phyloP scores from a whole-genome alignment of 192 early-diverging fungal species.

The Rhizophagus clarus region DNA sequence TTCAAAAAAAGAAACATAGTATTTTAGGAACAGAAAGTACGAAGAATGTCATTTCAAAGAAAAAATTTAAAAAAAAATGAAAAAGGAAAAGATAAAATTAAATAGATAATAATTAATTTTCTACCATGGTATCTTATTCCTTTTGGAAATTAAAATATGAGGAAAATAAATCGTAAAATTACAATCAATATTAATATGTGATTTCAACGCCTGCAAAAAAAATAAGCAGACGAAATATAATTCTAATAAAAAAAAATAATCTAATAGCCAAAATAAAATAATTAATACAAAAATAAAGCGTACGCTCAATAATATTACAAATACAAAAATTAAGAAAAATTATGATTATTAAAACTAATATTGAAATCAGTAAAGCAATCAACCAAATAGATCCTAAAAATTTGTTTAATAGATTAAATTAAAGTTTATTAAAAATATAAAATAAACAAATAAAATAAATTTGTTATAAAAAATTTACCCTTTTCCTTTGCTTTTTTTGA shows the following conservation, averaged over 20 bases:
- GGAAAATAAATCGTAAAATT: background rate
- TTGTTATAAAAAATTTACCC: constrained; percentile 39
- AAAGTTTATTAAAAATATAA: background rate
- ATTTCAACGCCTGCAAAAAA: background rate
- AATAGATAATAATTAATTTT: background rate
- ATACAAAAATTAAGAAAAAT: background rate
- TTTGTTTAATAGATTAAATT: background rate
- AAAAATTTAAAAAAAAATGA: background rate
- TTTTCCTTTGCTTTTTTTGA: constrained; percentile 55
- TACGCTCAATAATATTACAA: background rate
- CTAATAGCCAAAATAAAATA: background rate
- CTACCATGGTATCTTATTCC: background rate
- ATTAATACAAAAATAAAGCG: background rate
- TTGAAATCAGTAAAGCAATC: background rate
- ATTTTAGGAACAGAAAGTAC: background rate
- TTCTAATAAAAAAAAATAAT: background rate
- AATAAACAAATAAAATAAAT: background rate
- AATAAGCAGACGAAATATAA: background rate
- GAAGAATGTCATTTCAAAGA: background rate
- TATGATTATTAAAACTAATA: background rate
- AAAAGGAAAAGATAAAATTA: background rate
- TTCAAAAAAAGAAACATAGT: constrained; percentile 59
- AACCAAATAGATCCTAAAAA: background rate
- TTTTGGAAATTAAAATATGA: too few relatives aligned
- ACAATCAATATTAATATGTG: background rate